Conservation (phyloP, 352 stramenopile species). For the Peronospora belbahrii region DNA sequence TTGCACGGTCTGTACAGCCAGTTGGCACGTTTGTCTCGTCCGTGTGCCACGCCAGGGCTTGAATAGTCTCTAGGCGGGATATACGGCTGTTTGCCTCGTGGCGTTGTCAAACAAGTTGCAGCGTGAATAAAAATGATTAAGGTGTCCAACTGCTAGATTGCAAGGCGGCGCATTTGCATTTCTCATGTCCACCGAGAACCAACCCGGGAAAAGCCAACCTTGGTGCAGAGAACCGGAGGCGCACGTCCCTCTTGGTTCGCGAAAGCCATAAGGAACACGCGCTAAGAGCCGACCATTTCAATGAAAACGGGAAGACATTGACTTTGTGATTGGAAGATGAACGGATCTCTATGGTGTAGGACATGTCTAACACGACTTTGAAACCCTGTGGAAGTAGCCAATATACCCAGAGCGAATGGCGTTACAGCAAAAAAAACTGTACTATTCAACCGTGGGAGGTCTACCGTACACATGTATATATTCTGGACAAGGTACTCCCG, state of each 20-base stretch:
- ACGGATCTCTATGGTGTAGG: conserved; percentile 15
- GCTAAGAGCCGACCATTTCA: conserved; percentile 17
- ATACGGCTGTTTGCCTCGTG: conserved; percentile 21
- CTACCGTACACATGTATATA: neutral
- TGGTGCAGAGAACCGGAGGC: conserved; percentile 15
- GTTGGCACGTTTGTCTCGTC: conserved; percentile 20
- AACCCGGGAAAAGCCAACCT: conserved; percentile 20
- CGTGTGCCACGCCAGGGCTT: conserved; percentile 21
- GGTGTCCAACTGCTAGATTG: conserved; percentile 1
- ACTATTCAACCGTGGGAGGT: conserved; percentile 15
- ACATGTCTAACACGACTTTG: too few species aligned
- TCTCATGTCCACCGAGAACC: conserved; percentile 24
- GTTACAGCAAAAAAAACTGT: conserved; percentile 7
- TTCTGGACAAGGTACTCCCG: conserved; percentile 2
- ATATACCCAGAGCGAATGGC: neutral
- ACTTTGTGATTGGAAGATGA: conserved; percentile 15
- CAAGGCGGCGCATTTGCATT: conserved; percentile 16
- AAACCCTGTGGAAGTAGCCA: conserved; percentile 13
- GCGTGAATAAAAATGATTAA: conserved; percentile 15
- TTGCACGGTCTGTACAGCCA: conserved; percentile 16
- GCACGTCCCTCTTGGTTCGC: conserved; percentile 19
- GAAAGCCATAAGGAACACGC: conserved; percentile 25
- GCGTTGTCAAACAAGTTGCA: conserved; percentile 25
- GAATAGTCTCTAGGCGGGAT: conserved; percentile 26
- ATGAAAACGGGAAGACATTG: conserved; percentile 15